Base-by-base conservation (phyloP, 495 filamentous ascomycete species). In the Daldinia loculata region DNA sequence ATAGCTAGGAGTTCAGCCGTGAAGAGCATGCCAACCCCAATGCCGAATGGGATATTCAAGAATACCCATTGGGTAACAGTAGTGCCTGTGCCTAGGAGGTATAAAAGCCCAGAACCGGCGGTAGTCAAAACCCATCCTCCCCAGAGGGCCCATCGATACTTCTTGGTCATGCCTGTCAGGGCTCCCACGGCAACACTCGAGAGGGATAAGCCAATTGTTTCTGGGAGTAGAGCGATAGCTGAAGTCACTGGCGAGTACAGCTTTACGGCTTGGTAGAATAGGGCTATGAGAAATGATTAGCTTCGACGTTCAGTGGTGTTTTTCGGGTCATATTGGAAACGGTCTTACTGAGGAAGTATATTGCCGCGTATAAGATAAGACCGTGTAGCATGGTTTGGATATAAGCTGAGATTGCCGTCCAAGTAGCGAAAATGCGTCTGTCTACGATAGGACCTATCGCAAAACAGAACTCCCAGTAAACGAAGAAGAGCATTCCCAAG, bases 181-280 rank as follows among this genome's bases (percentile, higher is more conserved):
- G 81, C 71, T 0, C 85, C 84, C 0, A 82, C 80, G 14, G 81
- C 69, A 24, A 83, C 70, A 9, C 77, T 76, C 2, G 81, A 77
- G 7, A 79, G 77, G 19, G 81, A 67, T 0, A 83, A 74, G 0
- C 83, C 76, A 14, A 89, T 84, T n/a, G 86, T 88, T 53, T 83
- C 78, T 0, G 88, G 87, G 65, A 91, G 82, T 8, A 90, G 61
- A 4, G 86, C 81, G 6, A 91, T 76, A 6, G 89, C 89, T 0
- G 89, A 80, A 19, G 87, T 70, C 48, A 88, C 84, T 0, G 86
- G 79, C 0, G 82, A 78, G 56, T 86, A 81, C 45, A 80, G 81
- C 71, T 89, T 87, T 41, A 90, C 85, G 17, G 84, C 86, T 66
- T 89, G 83, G 64, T 88, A 90, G 76, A 89, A 93, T 1, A 93